A percentile compares a stretch with the other conserved stretches of the same genome.
Conservation (phyloP, 768 basidiomycete genomes). For the Agaricus blazei region DNA sequence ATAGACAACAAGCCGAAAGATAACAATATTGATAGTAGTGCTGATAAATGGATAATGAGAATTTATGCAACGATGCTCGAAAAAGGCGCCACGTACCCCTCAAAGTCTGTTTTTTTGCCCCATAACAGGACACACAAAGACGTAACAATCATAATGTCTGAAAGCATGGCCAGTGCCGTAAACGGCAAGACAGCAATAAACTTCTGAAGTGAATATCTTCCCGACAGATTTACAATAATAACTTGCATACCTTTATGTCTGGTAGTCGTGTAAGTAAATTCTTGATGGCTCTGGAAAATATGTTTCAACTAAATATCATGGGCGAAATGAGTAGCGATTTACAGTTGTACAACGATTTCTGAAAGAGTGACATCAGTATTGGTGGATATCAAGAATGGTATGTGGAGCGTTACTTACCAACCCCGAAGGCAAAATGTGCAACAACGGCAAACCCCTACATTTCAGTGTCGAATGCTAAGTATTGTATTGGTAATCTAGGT, state of each 20-base stretch:
- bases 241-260: constrained; percentile 26
- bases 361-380: background rate
- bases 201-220: constrained; percentile 15
- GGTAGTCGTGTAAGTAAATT: constrained; percentile 25
- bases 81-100: constrained; percentile 19
- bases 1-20: constrained; percentile 40
- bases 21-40: constrained; percentile 28
- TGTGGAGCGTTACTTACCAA: constrained; percentile 20
- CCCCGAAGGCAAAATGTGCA: constrained; percentile 30
- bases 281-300: constrained; percentile 27
- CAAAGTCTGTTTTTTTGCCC: constrained; percentile 32
- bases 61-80: background rate
- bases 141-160: constrained; percentile 37
- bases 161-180: constrained; percentile 37
- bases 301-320: background rate
- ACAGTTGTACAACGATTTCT: constrained; percentile 31
- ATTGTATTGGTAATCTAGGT: too few relatives aligned
- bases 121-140: constrained; percentile 37
- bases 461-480: background rate
- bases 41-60: constrained; percentile 16
- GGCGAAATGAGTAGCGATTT: background rate
- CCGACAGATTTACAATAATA: background rate
- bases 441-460: constrained; percentile 20
- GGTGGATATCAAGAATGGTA: background rate
- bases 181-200: constrained; percentile 38